Percentiles rank a stretch among this genome's conserved stretches.
phyloP scores from a whole-genome alignment of 2,329 filamentous ascomycete genomes.

The Botrytis fabae region DNA sequence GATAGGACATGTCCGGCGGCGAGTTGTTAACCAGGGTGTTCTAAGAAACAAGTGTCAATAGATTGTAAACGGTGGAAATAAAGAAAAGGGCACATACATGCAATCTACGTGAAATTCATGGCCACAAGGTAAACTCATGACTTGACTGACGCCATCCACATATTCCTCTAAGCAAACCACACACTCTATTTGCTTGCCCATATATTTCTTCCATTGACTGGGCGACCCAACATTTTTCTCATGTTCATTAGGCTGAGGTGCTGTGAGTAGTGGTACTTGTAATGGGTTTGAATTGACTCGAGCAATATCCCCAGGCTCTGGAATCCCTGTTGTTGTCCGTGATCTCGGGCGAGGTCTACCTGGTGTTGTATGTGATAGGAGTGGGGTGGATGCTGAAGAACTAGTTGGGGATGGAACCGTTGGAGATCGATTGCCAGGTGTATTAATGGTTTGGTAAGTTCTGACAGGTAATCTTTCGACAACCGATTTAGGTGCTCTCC shows the following conservation, averaged over 20 bases:
- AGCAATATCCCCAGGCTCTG: slow-evolving; percentile 51
- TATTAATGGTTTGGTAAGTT: slow-evolving; percentile 84
- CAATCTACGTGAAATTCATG: slow-evolving; percentile 98
- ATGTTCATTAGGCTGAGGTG: slow-evolving; percentile 40
- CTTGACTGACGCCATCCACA: slow-evolving; percentile 85
- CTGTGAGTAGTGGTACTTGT: slow-evolving; percentile 32
- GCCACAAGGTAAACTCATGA: slow-evolving; percentile 96
- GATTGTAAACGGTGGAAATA: slow-evolving; percentile 23
- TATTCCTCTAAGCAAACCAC: slow-evolving; percentile 98
- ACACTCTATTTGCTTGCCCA: slow-evolving; percentile 76
- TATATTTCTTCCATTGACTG: slow-evolving; percentile 65
- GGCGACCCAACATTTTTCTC: slow-evolving; percentile 51
- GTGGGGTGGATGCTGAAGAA: slow-evolving; percentile 74
- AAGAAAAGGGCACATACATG: slow-evolving; percentile 71
- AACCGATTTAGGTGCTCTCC: slow-evolving; percentile 96
- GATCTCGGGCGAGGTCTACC: slow-evolving; percentile 61
- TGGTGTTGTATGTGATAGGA: slow-evolving; percentile 61
- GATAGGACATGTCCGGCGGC: slow-evolving; percentile 94
- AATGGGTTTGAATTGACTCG: slow-evolving; percentile 45
- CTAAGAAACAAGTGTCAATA: slow-evolving; percentile 47
- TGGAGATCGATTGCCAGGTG: slow-evolving; percentile 57
- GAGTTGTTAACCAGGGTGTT: slow-evolving; percentile 94
- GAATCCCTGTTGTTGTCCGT: slow-evolving; percentile 62
- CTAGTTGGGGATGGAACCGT: slow-evolving; percentile 63
- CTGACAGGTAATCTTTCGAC: slow-evolving; percentile 93